phyloP scores from a whole-genome alignment of 1,284 basidiomycete species.

The Veloboletus limbatus region DNA sequence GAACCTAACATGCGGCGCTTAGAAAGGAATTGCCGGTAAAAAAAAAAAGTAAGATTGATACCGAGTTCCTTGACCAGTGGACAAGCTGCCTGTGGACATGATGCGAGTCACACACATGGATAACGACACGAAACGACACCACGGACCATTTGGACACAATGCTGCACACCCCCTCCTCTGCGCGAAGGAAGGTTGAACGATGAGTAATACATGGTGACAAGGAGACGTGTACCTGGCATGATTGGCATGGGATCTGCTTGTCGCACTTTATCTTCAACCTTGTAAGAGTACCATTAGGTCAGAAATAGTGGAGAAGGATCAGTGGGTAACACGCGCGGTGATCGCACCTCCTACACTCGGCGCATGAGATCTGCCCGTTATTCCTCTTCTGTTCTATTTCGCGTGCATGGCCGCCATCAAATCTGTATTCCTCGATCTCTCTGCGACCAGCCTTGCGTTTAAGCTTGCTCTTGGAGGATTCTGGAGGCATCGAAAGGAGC shows the following conservation, averaged over 20 bases:
- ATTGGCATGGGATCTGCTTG: slow-evolving; percentile 72
- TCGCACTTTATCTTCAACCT: slow-evolving; percentile 76
- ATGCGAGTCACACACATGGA: slow-evolving; percentile 2
- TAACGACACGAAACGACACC: slow-evolving; percentile 2
- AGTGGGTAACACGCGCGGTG: slow-evolving; percentile 34
- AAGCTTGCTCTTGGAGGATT: slow-evolving; percentile 45
- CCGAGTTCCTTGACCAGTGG: slow-evolving; percentile 65
- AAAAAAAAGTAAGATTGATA: slow-evolving; percentile 19
- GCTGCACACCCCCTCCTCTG: slow-evolving; percentile 63
- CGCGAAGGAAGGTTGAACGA: slow-evolving; percentile 3
- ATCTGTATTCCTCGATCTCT: slow-evolving; percentile 47
- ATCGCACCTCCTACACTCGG: slow-evolving; percentile 62
- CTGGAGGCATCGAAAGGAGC: slow-evolving; percentile 43
- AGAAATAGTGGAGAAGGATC: slow-evolving; percentile 19
- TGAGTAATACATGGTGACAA: background rate
- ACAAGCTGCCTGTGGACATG: slow-evolving; percentile 46
- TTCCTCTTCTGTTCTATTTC: slow-evolving; percentile 55
- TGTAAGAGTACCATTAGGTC: slow-evolving; percentile 14
- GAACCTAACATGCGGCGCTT: slow-evolving; percentile 41
- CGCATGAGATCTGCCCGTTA: slow-evolving; percentile 55
- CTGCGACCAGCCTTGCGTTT: slow-evolving; percentile 46
- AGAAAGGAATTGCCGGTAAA: slow-evolving; percentile 1
- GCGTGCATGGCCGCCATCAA: slow-evolving; percentile 48
- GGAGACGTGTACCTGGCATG: slow-evolving; percentile 50
- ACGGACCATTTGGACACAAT: slow-evolving; percentile 66